A percentile compares a stretch with the other conserved stretches of the same genome.
Evolutionary conservation across 768 basidiomycete genomes (phyloP).

Genomic region (Lentinula aciculospora): DNA sequence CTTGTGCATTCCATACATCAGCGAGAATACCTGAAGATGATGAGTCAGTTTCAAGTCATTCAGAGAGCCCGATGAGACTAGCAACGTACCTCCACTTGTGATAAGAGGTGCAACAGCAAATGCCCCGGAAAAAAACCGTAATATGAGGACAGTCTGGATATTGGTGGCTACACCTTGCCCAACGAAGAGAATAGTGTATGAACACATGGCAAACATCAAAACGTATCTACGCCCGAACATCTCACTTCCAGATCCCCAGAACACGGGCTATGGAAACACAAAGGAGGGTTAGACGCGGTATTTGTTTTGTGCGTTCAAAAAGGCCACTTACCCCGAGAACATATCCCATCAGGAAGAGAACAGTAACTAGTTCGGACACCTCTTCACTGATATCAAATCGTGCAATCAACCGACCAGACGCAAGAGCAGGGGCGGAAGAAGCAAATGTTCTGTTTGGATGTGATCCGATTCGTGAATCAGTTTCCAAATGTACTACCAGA

Average conservation of each 20-base stretch:
- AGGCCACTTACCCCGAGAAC: constrained; percentile 35
- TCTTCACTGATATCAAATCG: constrained; percentile 37
- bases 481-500: not conserved
- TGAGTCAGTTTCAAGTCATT: not conserved
- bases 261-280: constrained; percentile 30
- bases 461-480: not conserved
- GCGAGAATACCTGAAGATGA: constrained; percentile 39
- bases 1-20: constrained; percentile 50
- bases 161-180: constrained; percentile 58
- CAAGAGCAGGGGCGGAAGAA: constrained; percentile 48
- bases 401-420: constrained; percentile 23
- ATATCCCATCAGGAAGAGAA: constrained; percentile 47
- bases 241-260: constrained; percentile 62
- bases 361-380: constrained; percentile 43
- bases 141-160: constrained; percentile 51
- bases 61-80: not conserved
- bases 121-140: constrained; percentile 58
- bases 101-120: constrained; percentile 58
- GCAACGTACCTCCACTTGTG: constrained; percentile 39
- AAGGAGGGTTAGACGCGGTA: not conserved
- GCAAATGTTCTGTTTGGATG: constrained; percentile 44
- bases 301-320: too few species aligned
- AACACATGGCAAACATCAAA: constrained; percentile 43
- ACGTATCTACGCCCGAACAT: constrained; percentile 48
- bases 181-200: constrained; percentile 50